Evolutionary conservation across 2,329 filamentous ascomycete species (phyloP).

Genomic region (Tetracladium maxilliforme): DNA sequence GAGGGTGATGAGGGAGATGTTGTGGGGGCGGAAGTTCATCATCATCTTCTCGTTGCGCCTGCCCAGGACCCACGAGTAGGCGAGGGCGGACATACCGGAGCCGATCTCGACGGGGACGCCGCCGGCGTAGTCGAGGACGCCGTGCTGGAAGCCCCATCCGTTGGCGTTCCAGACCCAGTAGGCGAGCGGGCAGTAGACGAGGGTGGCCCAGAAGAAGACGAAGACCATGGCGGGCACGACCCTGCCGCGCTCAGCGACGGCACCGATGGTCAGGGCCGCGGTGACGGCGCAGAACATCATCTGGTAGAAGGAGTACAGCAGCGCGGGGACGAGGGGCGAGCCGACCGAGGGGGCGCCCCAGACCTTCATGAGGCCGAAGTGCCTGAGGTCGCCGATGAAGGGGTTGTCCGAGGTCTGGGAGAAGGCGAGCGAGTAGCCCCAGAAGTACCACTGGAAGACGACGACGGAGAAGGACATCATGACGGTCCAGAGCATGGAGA

Average conservation of each 20-base stretch:
- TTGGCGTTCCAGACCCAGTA: conserved; percentile 96
- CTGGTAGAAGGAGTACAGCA: conserved; percentile 91
- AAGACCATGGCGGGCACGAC: conserved; percentile 92
- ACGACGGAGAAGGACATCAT: conserved; percentile 88
- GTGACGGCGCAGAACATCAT: conserved; percentile 97
- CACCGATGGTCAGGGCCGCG: conserved; percentile 78
- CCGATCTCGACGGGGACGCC: conserved; percentile 95
- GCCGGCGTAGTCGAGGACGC: conserved; percentile 90
- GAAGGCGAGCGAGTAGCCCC: conserved; percentile 94
- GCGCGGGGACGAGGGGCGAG: conserved; percentile 73
- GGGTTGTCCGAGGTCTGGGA: conserved; percentile 68
- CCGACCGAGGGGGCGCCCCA: conserved; percentile 76
- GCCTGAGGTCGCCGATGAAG: conserved; percentile 80
- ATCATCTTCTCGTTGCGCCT: conserved; percentile 98
- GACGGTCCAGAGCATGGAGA: conserved; percentile 94
- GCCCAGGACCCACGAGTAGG: conserved; percentile 91
- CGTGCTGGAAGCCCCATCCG: conserved; percentile 83
- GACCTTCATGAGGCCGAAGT: conserved; percentile 80
- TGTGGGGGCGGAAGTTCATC: conserved; percentile 98
- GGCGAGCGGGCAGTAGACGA: conserved; percentile 93
- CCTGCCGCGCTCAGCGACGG: conserved; percentile 86
- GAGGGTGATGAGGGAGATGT: conserved; percentile 92
- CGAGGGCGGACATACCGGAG: conserved; percentile 82
- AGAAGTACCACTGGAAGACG: conserved; percentile 99
- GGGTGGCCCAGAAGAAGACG: conserved; percentile 87